Percentiles rank a stretch among this genome's conserved stretches.
Conservation (phyloP, 331 rosid genomes). For the Acacia pycnantha region DNA sequence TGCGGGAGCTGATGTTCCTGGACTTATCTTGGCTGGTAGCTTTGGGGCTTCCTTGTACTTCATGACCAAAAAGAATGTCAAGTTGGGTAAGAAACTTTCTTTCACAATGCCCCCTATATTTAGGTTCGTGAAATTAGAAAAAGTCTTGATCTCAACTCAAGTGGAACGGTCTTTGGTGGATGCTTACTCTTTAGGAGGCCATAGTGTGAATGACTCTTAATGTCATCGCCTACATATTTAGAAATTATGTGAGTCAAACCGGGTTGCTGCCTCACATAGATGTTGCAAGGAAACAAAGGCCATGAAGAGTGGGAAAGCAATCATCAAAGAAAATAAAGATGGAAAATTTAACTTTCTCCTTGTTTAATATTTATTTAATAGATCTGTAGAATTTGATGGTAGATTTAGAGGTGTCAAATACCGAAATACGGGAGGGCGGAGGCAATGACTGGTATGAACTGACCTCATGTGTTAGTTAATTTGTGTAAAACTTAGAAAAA, state of each 20-base stretch:
- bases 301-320: slow-evolving; percentile 9
- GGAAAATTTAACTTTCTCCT: not conserved
- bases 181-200: not conserved
- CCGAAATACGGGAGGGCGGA: not conserved
- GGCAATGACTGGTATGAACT: slow-evolving; percentile 20
- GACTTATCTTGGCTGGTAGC: slow-evolving; percentile 94
- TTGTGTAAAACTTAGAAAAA: not conserved
- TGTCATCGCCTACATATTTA: not conserved
- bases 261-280: not conserved
- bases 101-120: not conserved
- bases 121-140: not conserved
- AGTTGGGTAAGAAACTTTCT: slow-evolving; percentile 65
- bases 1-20: slow-evolving; percentile 81
- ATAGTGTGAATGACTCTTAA: not conserved
- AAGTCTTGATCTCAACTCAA: not conserved
- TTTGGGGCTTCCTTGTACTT: slow-evolving; percentile 95
- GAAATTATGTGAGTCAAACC: not conserved
- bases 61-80: slow-evolving; percentile 84
- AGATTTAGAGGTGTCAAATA: not conserved
- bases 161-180: not conserved
- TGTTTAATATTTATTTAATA: not conserved
- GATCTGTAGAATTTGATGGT: slow-evolving; percentile 5
- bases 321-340: not conserved
- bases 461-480: not conserved
- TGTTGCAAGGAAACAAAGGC: slow-evolving; percentile 23